phyloP scores from a whole-genome alignment of 2,329 filamentous ascomycete genomes.

The Coniochaeta prunicola region DNA sequence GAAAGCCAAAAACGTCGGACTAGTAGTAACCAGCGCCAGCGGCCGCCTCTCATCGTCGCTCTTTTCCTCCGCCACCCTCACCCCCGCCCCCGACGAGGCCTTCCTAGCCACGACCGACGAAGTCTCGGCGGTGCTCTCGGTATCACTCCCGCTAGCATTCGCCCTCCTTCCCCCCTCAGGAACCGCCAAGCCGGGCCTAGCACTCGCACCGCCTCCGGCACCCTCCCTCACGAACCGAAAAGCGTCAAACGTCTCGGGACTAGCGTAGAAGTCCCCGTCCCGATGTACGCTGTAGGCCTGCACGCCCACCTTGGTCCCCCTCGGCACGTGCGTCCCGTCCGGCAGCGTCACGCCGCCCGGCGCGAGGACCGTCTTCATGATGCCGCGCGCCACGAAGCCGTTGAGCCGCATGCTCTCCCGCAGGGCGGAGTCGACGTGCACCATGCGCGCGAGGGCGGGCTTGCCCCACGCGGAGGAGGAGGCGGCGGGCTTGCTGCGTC shows the following conservation, averaged over 20 bases:
- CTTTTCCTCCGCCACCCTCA: slow-evolving; percentile 7
- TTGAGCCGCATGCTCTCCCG: slow-evolving; percentile 33
- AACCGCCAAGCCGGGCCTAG: background rate
- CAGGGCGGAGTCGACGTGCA: slow-evolving; percentile 31
- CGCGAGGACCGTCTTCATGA: slow-evolving; percentile 27
- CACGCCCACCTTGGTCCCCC: slow-evolving; percentile 26
- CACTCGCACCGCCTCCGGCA: background rate
- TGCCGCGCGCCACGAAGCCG: slow-evolving; percentile 26
- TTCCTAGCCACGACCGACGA: background rate
- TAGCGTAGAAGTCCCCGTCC: slow-evolving; percentile 23
- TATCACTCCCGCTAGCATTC: slow-evolving; percentile 3
- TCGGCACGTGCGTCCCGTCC: slow-evolving; percentile 22
- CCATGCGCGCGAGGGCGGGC: slow-evolving; percentile 25
- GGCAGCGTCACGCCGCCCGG: slow-evolving; percentile 23
- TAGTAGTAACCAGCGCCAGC: slow-evolving; percentile 20
- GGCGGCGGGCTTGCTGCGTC: background rate
- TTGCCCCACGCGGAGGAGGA: slow-evolving; percentile 22
- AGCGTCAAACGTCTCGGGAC: slow-evolving; percentile 24
- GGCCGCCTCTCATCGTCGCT: slow-evolving; percentile 11
- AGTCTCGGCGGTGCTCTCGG: background rate
- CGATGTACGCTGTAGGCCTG: slow-evolving; percentile 24
- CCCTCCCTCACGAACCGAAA: slow-evolving; percentile 23
- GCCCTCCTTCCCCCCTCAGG: background rate
- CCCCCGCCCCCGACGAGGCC: background rate
- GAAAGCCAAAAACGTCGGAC: slow-evolving; percentile 25